A percentile compares a stretch with the other conserved stretches of the same genome.
phyloP scores from a whole-genome alignment of 257 asterid genomes.

The Solanum tarijense region DNA sequence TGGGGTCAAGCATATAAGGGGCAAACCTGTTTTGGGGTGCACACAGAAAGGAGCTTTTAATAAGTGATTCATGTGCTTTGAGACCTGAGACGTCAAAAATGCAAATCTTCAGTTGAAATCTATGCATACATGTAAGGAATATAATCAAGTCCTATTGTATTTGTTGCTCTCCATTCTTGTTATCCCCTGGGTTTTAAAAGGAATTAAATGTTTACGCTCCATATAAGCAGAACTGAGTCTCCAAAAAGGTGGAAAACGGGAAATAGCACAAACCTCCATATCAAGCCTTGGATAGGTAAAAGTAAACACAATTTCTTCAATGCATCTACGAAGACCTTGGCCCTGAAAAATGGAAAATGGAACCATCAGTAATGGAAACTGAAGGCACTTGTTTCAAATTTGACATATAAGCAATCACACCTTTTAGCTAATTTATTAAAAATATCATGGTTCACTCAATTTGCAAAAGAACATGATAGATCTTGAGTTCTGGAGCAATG shows the following conservation, averaged over 20 bases:
- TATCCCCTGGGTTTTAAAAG: background rate
- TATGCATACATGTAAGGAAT: background rate
- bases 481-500: background rate
- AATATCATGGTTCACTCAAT: background rate
- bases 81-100: constrained; percentile 44
- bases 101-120: background rate
- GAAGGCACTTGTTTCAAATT: background rate
- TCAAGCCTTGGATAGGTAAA: constrained; percentile 92
- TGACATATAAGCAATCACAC: background rate
- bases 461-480: background rate
- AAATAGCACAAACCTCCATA: constrained; percentile 53
- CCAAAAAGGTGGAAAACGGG: background rate
- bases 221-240: background rate
- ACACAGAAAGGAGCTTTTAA: constrained; percentile 89
- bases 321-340: constrained; percentile 61
- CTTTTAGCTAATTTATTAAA: background rate
- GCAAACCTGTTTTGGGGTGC: constrained; percentile 84
- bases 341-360: constrained; percentile 28
- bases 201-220: background rate
- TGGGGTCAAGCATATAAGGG: background rate
- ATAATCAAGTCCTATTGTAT: background rate
- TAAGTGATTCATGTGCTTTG: constrained; percentile 83
- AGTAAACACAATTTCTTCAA: constrained; percentile 76
- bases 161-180: background rate
- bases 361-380: background rate